Evolutionary conservation across 495 filamentous ascomycete genomes (phyloP), one percentile per base, ranked within the genome.

Genomic region (Neurospora sp.): DNA sequence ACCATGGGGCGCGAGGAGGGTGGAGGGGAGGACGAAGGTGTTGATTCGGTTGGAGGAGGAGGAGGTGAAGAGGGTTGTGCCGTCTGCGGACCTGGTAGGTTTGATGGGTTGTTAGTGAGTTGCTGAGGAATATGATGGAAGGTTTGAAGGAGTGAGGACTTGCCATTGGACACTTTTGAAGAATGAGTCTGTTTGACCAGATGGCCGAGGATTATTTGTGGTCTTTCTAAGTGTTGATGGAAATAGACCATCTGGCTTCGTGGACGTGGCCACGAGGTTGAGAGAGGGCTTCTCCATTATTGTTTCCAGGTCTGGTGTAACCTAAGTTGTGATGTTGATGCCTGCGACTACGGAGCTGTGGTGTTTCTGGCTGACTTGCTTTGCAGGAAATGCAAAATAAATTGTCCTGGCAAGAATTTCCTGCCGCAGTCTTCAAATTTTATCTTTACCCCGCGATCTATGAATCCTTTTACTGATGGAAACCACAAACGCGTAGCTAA

Each of bases 1-100:
- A 14, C 10, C 46, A 1, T 4, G 81, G 27, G 86, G 82, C 12
- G 90, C 85, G 41, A 97, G 88, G 35, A 97, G 88, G 78, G 91
- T 86, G 12, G 85, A 83, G 0, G 93, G 93, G 59, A 97, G 77
- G 40, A 96, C 87, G 80, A 89, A 96, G 14, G 89, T 88, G 69
- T 88, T 85, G 53, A 96, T 84, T 68, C 82, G 84, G 75, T 94
- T 89, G 73, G 93, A 87, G 8, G 88, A 89, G 46, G 87, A 90
- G 37, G 87, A 87, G n/a, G 94, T 92, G 76, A 99, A 78, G 68
- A 98, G 82, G 8, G 88, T 89, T 11, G 93, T 96, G 18, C 95
- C 93, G 78, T 97, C 94, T 68, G 92, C 89, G 8, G 93, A 89
- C 91, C 80, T 82, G 74, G 20, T 37, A 0, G 6, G 42, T 42